A percentile compares a stretch with the other conserved stretches of the same genome.
These are phyloP conservation scores for Moricandia moricandioides DNA, from an alignment of 345 rosid species.

Conservation along the genomic window DNA sequence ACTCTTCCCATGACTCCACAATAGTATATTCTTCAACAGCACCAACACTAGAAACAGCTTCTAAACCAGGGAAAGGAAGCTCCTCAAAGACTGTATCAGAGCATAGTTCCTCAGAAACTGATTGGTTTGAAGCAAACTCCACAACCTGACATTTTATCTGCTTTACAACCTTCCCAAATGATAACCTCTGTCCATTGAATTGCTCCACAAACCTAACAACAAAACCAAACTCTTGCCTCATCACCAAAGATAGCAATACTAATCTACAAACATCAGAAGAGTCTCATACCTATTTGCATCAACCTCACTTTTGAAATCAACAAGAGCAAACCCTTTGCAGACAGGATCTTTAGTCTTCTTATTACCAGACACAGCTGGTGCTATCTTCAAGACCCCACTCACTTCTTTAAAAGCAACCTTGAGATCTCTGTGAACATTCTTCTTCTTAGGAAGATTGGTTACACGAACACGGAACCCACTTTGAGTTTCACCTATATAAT, in stretches of 20 bases:
- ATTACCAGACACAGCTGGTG: conserved; percentile 77
- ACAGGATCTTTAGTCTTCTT: conserved; percentile 51
- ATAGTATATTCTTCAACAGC: conserved; percentile 12
- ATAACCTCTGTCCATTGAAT: conserved; percentile 49
- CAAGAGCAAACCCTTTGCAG: conserved; percentile 75
- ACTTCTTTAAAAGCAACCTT: conserved; percentile 62
- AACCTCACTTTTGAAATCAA: conserved; percentile 61
- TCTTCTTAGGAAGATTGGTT: conserved; percentile 83
- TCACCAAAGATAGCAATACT: neutral
- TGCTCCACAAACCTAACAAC: conserved; percentile 60
- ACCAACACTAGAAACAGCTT: conserved; percentile 28
- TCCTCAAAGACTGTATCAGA: conserved; percentile 27
- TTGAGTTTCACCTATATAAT: conserved; percentile 37
- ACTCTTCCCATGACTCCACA: conserved; percentile 9
- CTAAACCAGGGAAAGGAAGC: conserved; percentile 17
- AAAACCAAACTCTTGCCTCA: neutral
- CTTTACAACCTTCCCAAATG: conserved; percentile 75
- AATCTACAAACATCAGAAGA: conserved; percentile 5
- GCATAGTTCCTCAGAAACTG: conserved; percentile 31
- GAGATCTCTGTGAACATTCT: conserved; percentile 81
- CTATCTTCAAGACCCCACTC: conserved; percentile 54
- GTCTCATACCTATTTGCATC: conserved; percentile 64
- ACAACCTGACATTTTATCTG: conserved; percentile 60
- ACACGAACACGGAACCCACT: conserved; percentile 58
- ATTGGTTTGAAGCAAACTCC: conserved; percentile 32